phyloP scores from a whole-genome alignment of 495 filamentous ascomycete genomes.

The Trichocladium uniseriatum region DNA sequence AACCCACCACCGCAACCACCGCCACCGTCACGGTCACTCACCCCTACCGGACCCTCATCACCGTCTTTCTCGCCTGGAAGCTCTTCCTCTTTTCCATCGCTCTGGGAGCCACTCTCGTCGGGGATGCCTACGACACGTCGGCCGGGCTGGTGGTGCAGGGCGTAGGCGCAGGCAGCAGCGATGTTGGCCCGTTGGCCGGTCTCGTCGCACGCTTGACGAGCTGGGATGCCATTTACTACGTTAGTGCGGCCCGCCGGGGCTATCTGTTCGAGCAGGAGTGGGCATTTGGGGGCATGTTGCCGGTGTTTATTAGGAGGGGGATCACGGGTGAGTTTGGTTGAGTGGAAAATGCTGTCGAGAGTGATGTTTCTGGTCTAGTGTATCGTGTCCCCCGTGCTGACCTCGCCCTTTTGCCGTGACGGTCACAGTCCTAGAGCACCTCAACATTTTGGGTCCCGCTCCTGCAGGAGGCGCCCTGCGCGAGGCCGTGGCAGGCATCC shows the following conservation, averaged over 20 bases:
- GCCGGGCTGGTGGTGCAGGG: constrained; percentile 48
- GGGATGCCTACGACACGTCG: constrained; percentile 84
- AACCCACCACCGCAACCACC: background rate
- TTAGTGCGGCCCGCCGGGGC: constrained; percentile 55
- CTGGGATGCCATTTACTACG: constrained; percentile 92
- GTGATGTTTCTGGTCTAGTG: too few relatives aligned
- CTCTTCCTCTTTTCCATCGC: constrained; percentile 56
- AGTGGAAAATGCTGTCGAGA: background rate
- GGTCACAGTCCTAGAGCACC: too few relatives aligned
- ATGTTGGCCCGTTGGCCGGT: too few relatives aligned
- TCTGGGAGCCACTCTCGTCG: constrained; percentile 44
- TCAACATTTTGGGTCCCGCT: too few relatives aligned
- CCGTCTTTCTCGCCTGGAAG: constrained; percentile 59
- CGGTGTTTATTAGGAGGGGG: constrained; percentile 39
- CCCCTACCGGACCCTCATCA: constrained; percentile 26
- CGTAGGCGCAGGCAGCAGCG: constrained; percentile 8
- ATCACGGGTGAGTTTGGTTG: constrained; percentile 20
- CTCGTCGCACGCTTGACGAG: constrained; percentile 54
- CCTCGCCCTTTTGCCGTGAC: too few relatives aligned
- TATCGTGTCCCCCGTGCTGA: too few relatives aligned
- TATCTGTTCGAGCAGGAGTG: constrained; percentile 92
- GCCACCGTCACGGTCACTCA: constrained; percentile 1
- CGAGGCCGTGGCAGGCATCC: constrained; percentile 44
- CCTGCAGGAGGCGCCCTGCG: constrained; percentile 3
- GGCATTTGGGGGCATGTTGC: constrained; percentile 74